Percentiles rank a stretch among this genome's conserved stretches.
Conservation (phyloP, 2,329 filamentous ascomycete species). For the Calonectria hawksworthii region DNA sequence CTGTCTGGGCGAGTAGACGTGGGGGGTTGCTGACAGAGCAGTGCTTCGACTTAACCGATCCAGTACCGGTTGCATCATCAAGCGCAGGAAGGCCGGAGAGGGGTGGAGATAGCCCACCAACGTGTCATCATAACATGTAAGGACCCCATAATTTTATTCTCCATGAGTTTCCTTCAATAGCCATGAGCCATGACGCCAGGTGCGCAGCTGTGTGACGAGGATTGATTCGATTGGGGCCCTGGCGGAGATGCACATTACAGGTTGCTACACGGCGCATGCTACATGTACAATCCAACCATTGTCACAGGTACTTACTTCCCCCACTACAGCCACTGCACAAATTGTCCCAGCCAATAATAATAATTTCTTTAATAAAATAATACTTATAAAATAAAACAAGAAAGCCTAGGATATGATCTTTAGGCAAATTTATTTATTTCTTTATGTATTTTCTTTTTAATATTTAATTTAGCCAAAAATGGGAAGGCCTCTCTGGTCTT, state of each 20-base stretch:
- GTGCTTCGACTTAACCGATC: background rate
- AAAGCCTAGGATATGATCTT: too few species aligned
- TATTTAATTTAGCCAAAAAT: too few species aligned
- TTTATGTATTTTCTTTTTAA: too few species aligned
- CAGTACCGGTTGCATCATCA: constrained; percentile 6
- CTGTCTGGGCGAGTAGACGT: constrained; percentile 6
- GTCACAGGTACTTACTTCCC: too few species aligned
- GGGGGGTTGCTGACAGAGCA: constrained; percentile 11
- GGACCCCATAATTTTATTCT: constrained; percentile 21
- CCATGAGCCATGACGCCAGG: constrained; percentile 2
- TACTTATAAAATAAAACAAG: too few species aligned
- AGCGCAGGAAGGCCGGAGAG: constrained; percentile 4
- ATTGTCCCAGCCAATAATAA: too few species aligned
- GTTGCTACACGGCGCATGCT: background rate
- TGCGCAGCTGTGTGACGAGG: background rate
- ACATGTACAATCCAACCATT: background rate
- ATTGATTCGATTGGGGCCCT: background rate
- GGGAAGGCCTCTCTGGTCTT: too few species aligned
- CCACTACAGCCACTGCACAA: too few species aligned
- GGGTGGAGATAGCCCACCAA: constrained; percentile 16
- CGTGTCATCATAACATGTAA: constrained; percentile 30
- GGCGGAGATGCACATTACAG: background rate
- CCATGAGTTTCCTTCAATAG: constrained; percentile 6
- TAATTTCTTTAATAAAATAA: too few species aligned
- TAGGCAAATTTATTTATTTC: too few species aligned